phyloP scores from a whole-genome alignment of 2,329 filamentous ascomycete genomes.

The Xylariales sp. region DNA sequence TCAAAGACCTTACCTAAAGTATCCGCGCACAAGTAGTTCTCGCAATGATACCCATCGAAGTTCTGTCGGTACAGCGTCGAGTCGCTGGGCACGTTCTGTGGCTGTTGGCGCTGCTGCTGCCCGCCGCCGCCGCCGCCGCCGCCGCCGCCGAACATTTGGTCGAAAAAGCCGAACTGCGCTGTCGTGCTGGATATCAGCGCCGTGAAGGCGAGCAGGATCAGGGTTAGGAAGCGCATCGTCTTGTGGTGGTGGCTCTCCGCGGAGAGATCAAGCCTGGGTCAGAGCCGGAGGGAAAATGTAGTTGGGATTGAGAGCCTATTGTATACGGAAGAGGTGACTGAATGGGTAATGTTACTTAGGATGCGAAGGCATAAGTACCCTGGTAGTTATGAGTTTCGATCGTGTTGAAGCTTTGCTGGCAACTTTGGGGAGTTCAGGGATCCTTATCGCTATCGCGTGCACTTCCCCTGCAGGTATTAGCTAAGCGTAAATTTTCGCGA shows the following conservation, averaged over 20 bases:
- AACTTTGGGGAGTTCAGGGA: background rate
- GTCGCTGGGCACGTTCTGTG: conserved; percentile 81
- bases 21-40: conserved; percentile 90
- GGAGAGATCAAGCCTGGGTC: too few relatives aligned
- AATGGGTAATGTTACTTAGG: too few relatives aligned
- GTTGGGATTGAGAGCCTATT: too few relatives aligned
- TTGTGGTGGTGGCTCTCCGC: too few relatives aligned
- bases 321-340: too few relatives aligned
- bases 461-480: conserved; percentile 6
- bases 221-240: background rate
- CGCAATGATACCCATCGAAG: conserved; percentile 65
- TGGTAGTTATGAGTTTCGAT: too few relatives aligned
- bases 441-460: background rate
- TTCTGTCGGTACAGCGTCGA: conserved; percentile 62
- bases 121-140: conserved; percentile 29
- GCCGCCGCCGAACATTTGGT: conserved; percentile 84
- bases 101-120: conserved; percentile 46
- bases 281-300: too few relatives aligned
- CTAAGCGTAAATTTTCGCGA: conserved; percentile 14
- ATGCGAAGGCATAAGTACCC: too few relatives aligned
- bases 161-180: conserved; percentile 95
- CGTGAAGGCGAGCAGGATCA: conserved; percentile 44
- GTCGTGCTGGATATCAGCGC: conserved; percentile 54
- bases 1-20: conserved; percentile 67
- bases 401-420: too few relatives aligned